Evolutionary conservation across 805 yeast species (phyloP).

Genomic region (Candida xyloterini): DNA sequence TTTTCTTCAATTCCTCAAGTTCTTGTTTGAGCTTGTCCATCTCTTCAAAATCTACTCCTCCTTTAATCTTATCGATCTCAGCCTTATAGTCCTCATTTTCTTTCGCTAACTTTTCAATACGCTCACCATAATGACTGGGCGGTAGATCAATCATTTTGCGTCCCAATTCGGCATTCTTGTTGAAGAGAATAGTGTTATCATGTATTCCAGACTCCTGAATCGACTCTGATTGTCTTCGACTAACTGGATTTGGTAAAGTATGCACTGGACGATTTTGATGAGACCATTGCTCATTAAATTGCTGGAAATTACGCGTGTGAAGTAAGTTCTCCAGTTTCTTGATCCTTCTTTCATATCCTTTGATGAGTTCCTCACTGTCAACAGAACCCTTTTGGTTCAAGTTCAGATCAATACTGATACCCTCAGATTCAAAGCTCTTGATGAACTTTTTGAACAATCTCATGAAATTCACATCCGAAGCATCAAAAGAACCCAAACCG

Average conservation of each 20-base stretch:
- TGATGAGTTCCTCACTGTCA: constrained; percentile 39
- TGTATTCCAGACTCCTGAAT: constrained; percentile 3
- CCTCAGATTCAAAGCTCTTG: constrained; percentile 42
- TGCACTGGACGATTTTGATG: constrained; percentile 14
- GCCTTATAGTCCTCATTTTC: constrained; percentile 22
- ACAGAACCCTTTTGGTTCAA: constrained; percentile 29
- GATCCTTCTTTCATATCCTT: constrained; percentile 69
- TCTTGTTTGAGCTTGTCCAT: constrained; percentile 14
- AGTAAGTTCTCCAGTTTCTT: constrained; percentile 72
- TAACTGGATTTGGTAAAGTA: constrained; percentile 5
- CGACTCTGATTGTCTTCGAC: constrained; percentile 12
- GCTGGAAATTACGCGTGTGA: constrained; percentile 67
- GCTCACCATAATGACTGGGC: constrained; percentile 29
- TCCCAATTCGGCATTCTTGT: constrained; percentile 20
- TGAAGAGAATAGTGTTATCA: constrained; percentile 20
- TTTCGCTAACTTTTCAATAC: constrained; percentile 20
- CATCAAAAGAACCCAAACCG: constrained; percentile 33
- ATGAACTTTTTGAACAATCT: constrained; percentile 42
- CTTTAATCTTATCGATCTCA: constrained; percentile 17
- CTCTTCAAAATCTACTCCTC: constrained; percentile 14
- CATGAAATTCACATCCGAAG: constrained; percentile 33
- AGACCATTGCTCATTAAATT: constrained; percentile 41
- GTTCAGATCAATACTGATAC: constrained; percentile 32
- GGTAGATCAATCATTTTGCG: constrained; percentile 27
- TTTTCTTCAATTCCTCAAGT: constrained; percentile 15